Evolutionary conservation across 805 yeast genomes (phyloP).

Genomic region (Zygosaccharomyces siamensis): DNA sequence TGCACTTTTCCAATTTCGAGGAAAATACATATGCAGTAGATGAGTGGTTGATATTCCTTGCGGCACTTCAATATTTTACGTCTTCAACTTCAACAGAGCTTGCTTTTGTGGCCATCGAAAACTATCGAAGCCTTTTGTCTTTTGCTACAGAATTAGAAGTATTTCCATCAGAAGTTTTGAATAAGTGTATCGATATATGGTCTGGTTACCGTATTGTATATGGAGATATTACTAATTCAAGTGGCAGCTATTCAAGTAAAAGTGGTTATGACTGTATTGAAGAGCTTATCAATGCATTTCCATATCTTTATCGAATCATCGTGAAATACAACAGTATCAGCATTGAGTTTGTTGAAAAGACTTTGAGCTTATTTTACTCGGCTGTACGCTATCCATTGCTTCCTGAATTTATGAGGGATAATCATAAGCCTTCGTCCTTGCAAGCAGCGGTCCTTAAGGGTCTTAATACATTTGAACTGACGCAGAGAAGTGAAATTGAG

Average conservation of each 20-base stretch:
- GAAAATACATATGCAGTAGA: constrained; percentile 9
- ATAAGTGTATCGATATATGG: constrained; percentile 50
- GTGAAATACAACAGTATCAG: constrained; percentile 31
- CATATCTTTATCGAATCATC: constrained; percentile 41
- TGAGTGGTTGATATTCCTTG: constrained; percentile 56
- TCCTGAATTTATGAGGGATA: constrained; percentile 54
- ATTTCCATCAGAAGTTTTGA: constrained; percentile 31
- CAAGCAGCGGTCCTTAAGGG: constrained; percentile 56
- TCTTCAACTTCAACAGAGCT: constrained; percentile 39
- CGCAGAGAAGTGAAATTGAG: constrained; percentile 37
- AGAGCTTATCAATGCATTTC: constrained; percentile 50
- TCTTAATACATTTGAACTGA: constrained; percentile 34
- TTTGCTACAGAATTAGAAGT: constrained; percentile 38
- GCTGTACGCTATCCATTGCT: constrained; percentile 71
- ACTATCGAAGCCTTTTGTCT: constrained; percentile 51
- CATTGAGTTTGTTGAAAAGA: constrained; percentile 39
- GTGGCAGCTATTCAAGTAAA: constrained; percentile 25
- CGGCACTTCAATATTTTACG: constrained; percentile 43
- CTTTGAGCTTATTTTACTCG: constrained; percentile 57
- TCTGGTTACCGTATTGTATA: constrained; percentile 41
- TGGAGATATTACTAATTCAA: constrained; percentile 34
- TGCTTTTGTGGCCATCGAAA: constrained; percentile 46
- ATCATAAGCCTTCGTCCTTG: constrained; percentile 52
- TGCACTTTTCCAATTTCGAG: constrained; percentile 42
- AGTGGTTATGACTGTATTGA: constrained; percentile 58